Base-by-base conservation (phyloP, 805 yeast species). In the Jamesozyma piceae region DNA sequence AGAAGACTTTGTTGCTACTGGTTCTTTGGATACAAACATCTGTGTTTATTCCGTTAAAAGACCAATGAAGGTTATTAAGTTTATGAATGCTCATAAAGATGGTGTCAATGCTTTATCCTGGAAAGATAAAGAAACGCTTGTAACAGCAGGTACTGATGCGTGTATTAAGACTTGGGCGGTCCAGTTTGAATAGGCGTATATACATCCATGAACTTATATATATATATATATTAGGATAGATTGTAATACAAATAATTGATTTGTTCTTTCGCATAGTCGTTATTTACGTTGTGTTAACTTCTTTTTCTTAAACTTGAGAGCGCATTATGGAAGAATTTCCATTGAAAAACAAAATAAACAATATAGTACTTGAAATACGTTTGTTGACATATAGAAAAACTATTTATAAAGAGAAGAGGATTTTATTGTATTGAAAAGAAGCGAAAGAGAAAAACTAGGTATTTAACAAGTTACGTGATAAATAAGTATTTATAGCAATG, bases 91-190 rank as follows among this genome's bases (percentile, higher is more conserved):
- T 1, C 98, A 92, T 58, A 88, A 84, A 58, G 90, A 78, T 46
- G 97, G 97, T 44, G 87, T 86, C 37, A 74, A 75, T 33, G 77
- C 75, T 28, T 85, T 86, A 15, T 69, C 66, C 37, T 92, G 97
- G 97, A 71, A 69, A 26, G 68, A 62, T 32, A 36, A 39, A 1
- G 67, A 65, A 4, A 64, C 67, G 10, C 59, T 89, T 33, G 75
- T 78, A 8, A 77, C 82, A 48, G 80, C 77, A 18, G 98, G 98
- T 30, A 66, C 78, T 14, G 98, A 92, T 60, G 86, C 90, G 2
- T 72, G 80, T 40, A 68, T 90, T 43, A 89, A 83, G 64, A 64
- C 69, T 26, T 92, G 97, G 97, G 55, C 46, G 10, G 59, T 65
- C 13, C 49, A 47, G 3, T 48, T 55, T 35, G 48, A 49, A 34